phyloP scores from a whole-genome alignment of 345 rosid genomes.

The Mangifera indica region DNA sequence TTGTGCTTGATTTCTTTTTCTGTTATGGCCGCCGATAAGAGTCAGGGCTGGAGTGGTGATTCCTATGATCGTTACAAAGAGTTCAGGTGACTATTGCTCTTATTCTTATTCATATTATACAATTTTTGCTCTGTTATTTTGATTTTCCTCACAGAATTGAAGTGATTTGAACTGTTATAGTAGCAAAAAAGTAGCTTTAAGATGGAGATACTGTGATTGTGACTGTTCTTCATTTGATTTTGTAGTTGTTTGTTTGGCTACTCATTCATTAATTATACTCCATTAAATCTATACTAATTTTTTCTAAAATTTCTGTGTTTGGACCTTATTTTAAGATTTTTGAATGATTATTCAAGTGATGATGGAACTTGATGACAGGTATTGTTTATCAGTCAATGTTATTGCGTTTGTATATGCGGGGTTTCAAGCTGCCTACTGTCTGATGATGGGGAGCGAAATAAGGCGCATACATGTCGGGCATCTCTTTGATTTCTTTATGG shows the following conservation, averaged over 20 bases:
- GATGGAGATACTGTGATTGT: not conserved
- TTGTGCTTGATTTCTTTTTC: slow-evolving; percentile 90
- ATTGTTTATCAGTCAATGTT: slow-evolving; percentile 75
- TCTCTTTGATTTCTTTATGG: slow-evolving; percentile 72
- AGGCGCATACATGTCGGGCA: slow-evolving; percentile 49
- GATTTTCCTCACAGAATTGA: not conserved
- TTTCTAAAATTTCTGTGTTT: not conserved
- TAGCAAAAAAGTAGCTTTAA: not conserved
- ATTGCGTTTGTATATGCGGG: slow-evolving; percentile 72
- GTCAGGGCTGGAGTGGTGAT: slow-evolving; percentile 98
- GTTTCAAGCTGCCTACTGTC: slow-evolving; percentile 67
- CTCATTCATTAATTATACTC: not conserved
- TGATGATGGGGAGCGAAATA: slow-evolving; percentile 49
- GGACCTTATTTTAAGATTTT: not conserved
- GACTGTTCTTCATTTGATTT: not conserved
- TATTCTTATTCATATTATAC: not conserved
- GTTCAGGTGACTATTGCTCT: slow-evolving; percentile 52
- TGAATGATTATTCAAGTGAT: slow-evolving; percentile 2
- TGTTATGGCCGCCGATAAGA: slow-evolving; percentile 93
- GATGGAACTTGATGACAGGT: slow-evolving; percentile 47
- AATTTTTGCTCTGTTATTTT: not conserved
- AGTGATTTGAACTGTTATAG: not conserved
- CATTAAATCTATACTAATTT: not conserved
- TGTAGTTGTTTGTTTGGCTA: no score
- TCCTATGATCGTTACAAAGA: slow-evolving; percentile 91